Evolutionary conservation across 2,329 filamentous ascomycete genomes (phyloP).

Genomic region (Fonsecaea nubica): DNA sequence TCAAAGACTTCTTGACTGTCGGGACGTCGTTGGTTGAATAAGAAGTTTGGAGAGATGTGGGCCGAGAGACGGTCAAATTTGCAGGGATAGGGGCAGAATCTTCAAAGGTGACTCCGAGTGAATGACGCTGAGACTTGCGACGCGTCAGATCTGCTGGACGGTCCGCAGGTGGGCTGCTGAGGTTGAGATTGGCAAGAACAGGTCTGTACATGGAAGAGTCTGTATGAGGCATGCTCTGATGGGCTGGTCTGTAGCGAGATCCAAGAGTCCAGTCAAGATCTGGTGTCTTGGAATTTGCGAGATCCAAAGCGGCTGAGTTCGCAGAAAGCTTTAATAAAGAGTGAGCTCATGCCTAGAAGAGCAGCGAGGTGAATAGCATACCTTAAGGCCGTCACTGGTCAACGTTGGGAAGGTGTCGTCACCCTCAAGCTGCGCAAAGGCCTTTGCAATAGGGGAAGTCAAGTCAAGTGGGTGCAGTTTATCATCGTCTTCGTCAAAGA

Average conservation of each 20-base stretch:
- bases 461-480: conserved; percentile 47
- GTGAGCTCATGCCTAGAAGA: conserved; percentile 22
- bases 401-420: conserved; percentile 90
- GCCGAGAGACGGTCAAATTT: conserved; percentile 54
- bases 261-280: conserved; percentile 69
- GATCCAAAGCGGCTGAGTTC: conserved; percentile 79
- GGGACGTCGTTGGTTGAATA: conserved; percentile 90
- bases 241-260: conserved; percentile 70
- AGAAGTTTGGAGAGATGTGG: conserved; percentile 71
- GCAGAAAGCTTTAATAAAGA: conserved; percentile 71
- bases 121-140: conserved; percentile 52
- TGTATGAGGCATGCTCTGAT: conserved; percentile 66
- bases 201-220: conserved; percentile 51
- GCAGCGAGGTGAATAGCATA: conserved; percentile 24
- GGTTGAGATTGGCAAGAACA: conserved; percentile 44
- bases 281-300: conserved; percentile 73
- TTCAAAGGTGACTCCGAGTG: conserved; percentile 51
- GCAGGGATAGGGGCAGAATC: conserved; percentile 37
- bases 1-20: conserved; percentile 75
- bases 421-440: conserved; percentile 72
- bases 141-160: conserved; percentile 43
- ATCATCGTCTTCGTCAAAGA: conserved; percentile 87
- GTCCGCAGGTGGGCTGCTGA: conserved; percentile 45
- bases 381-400: conserved; percentile 51
- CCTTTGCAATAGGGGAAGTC: conserved; percentile 69